Percentiles rank a stretch among this genome's conserved stretches.
phyloP scores from a whole-genome alignment of 805 yeast species.

The Metschnikowia matae region DNA sequence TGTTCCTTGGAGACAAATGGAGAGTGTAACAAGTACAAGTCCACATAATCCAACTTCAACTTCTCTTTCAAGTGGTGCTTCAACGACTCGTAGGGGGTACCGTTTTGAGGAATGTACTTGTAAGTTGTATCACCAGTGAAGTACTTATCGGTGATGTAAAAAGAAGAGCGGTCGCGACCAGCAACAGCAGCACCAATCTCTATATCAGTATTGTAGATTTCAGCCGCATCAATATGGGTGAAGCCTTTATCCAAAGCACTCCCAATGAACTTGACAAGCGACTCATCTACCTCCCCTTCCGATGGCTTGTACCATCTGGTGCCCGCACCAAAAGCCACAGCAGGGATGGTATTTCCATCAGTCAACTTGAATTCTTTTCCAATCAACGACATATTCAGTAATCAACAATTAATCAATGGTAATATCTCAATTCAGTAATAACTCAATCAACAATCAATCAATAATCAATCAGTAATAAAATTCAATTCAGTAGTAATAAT shows the following conservation, averaged over 20 bases:
- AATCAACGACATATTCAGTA: constrained; percentile 12
- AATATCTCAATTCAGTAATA: no score
- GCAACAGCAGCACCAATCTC: constrained; percentile 54
- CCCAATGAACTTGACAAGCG: constrained; percentile 41
- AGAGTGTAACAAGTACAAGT: constrained; percentile 49
- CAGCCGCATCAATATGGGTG: constrained; percentile 65
- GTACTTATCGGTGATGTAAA: constrained; percentile 60
- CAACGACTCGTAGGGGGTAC: constrained; percentile 40
- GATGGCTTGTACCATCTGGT: constrained; percentile 41
- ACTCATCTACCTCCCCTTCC: constrained; percentile 23
- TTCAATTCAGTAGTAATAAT: no score
- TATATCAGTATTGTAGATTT: constrained; percentile 52
- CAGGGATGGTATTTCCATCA: constrained; percentile 40
- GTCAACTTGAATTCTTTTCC: constrained; percentile 26
- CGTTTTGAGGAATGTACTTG: constrained; percentile 9
- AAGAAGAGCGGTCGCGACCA: constrained; percentile 37
- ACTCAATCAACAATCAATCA: no score
- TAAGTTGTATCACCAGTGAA: constrained; percentile 21
- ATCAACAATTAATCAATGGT: no score
- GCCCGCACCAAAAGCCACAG: constrained; percentile 48
- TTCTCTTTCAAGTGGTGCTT: constrained; percentile 31
- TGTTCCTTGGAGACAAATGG: constrained; percentile 34
- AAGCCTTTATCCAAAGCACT: constrained; percentile 50
- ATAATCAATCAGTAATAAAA: no score
- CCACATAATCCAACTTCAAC: constrained; percentile 45